Percentiles rank a stretch among this genome's conserved stretches.
These are phyloP conservation scores for Tripterygium wilfordii DNA, from an alignment of 177 flowering plant genomes.

Conservation along the genomic window DNA sequence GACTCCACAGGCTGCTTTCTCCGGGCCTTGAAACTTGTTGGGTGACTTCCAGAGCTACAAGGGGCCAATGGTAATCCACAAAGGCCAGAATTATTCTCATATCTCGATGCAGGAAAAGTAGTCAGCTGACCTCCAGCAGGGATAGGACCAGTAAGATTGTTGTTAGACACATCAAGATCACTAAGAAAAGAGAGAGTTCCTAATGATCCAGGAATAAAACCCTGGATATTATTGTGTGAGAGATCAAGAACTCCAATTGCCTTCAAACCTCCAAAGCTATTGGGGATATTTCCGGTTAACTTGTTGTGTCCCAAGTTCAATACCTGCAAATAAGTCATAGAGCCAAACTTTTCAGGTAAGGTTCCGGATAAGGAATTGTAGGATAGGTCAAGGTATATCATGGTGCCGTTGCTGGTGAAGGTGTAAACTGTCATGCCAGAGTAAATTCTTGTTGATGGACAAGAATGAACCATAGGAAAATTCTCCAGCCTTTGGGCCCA, in stretches of 20 bases:
- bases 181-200: constrained; percentile 64
- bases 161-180: constrained; percentile 86
- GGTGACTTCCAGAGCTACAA: constrained; percentile 37
- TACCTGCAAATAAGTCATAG: constrained; percentile 59
- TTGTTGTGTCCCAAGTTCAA: constrained; percentile 73
- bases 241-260: constrained; percentile 64
- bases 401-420: constrained; percentile 56
- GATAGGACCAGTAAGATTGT: constrained; percentile 67
- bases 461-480: constrained; percentile 59
- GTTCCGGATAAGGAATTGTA: constrained; percentile 66
- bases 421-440: constrained; percentile 59
- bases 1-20: constrained; percentile 32
- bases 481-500: constrained; percentile 42
- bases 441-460: constrained; percentile 72
- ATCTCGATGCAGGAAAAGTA: constrained; percentile 74
- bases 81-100: constrained; percentile 79
- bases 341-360: constrained; percentile 57
- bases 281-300: constrained; percentile 60
- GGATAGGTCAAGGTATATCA: constrained; percentile 86
- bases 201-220: constrained; percentile 60
- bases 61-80: constrained; percentile 78
- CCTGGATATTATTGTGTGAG: constrained; percentile 67
- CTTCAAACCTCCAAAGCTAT: constrained; percentile 54
- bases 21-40: constrained; percentile 8
- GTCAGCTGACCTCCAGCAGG: constrained; percentile 79